A percentile compares a stretch with the other conserved stretches of the same genome.
Evolutionary conservation across 2,329 filamentous ascomycete genomes (phyloP).

Genomic region (Hypoxylon sp.): DNA sequence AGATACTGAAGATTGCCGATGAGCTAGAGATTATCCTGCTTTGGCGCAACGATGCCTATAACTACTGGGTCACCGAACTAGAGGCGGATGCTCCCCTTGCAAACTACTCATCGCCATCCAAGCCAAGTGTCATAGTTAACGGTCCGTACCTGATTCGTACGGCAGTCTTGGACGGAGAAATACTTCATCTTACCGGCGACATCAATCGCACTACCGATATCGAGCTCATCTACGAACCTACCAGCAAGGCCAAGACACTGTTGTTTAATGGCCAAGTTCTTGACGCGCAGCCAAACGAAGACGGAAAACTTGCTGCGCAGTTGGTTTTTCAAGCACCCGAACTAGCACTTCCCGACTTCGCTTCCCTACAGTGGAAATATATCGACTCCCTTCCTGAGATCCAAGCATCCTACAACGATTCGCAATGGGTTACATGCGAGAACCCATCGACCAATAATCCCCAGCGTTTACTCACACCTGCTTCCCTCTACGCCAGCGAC

Average conservation of each 20-base stretch:
- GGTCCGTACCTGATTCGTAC: constrained; percentile 71
- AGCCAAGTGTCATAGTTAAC: constrained; percentile 63
- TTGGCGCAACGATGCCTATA: constrained; percentile 70
- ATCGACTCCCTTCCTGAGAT: constrained; percentile 78
- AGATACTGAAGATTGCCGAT: constrained; percentile 58
- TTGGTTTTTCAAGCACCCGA: constrained; percentile 22
- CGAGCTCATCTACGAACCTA: constrained; percentile 72
- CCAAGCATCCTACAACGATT: constrained; percentile 70
- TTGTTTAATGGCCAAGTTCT: constrained; percentile 65
- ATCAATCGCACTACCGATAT: constrained; percentile 74
- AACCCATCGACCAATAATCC: constrained; percentile 65
- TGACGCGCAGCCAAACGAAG: constrained; percentile 41
- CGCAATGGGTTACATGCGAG: constrained; percentile 69
- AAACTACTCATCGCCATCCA: constrained; percentile 40
- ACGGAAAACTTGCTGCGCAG: constrained; percentile 48
- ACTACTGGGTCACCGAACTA: constrained; percentile 72
- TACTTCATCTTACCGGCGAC: constrained; percentile 72
- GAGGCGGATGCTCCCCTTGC: constrained; percentile 50
- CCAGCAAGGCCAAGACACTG: constrained; percentile 55
- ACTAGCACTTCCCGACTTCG: constrained; percentile 65
- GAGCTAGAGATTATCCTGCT: constrained; percentile 65
- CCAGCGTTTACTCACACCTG: constrained; percentile 65
- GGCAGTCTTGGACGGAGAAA: constrained; percentile 62
- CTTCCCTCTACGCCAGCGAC: constrained; percentile 72
- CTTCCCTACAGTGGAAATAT: constrained; percentile 70